Evolutionary conservation across 345 rosid species (phyloP).

Genomic region (Eutrema yunnanense): DNA sequence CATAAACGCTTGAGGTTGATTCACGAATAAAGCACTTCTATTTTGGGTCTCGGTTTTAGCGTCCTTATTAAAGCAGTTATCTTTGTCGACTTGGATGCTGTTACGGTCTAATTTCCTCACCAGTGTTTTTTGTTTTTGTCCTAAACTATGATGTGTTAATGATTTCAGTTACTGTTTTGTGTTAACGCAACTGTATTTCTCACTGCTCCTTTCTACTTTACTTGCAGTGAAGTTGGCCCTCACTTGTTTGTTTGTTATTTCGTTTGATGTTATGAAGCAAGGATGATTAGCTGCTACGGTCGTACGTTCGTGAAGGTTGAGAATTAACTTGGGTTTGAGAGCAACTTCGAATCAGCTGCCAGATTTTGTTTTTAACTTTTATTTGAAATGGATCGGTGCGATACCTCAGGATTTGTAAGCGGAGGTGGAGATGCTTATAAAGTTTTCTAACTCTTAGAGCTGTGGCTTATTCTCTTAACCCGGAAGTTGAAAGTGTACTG

Average conservation of each 20-base stretch:
- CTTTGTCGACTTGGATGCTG: neutral
- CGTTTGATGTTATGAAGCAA: slow-evolving; percentile 58
- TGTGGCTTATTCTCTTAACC: slow-evolving; percentile 46
- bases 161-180: neutral
- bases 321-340: slow-evolving; percentile 7
- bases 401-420: slow-evolving; percentile 96
- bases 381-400: slow-evolving; percentile 62
- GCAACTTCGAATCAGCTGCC: slow-evolving; percentile 12
- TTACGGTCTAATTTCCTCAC: neutral
- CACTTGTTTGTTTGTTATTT: slow-evolving; percentile 6
- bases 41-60: neutral
- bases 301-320: slow-evolving; percentile 23
- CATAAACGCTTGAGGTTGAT: neutral
- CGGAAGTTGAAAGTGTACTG: slow-evolving; percentile 55
- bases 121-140: neutral
- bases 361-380: slow-evolving; percentile 22
- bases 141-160: neutral
- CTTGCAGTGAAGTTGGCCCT: neutral
- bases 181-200: neutral
- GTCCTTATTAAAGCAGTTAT: neutral
- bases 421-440: slow-evolving; percentile 54
- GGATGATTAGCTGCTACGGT: slow-evolving; percentile 33
- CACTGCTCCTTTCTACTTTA: neutral
- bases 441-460: slow-evolving; percentile 44
- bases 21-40: neutral